phyloP scores from a whole-genome alignment of 2,329 filamentous ascomycete species.

The Cercospora zeae-maydis region DNA sequence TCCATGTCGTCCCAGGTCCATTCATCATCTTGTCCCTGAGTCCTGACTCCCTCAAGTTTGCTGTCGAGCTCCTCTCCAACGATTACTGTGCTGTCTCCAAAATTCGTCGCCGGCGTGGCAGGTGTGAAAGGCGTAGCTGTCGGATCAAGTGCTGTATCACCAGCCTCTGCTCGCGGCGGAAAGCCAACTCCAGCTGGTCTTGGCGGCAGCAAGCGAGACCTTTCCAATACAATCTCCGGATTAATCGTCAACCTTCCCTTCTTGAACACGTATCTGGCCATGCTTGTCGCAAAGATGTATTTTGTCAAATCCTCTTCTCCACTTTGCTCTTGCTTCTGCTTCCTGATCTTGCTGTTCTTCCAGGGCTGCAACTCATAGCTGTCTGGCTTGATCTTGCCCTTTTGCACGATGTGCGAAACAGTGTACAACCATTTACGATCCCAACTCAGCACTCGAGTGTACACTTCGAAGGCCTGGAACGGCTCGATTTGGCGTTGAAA shows the following conservation, averaged over 20 bases:
- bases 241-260: constrained; percentile 71
- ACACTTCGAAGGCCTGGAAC: constrained; percentile 47
- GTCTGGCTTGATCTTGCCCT: constrained; percentile 42
- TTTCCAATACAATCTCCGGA: constrained; percentile 69
- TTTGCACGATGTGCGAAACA: constrained; percentile 47
- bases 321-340: constrained; percentile 28
- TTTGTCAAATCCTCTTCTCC: constrained; percentile 40
- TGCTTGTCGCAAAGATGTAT: constrained; percentile 48
- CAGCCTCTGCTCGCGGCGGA: constrained; percentile 30
- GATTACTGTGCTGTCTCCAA: constrained; percentile 24
- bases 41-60: constrained; percentile 25
- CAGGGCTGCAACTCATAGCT: constrained; percentile 48
- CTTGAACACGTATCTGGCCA: constrained; percentile 52
- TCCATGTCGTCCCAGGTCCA: constrained; percentile 63
- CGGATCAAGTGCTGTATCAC: constrained; percentile 10
- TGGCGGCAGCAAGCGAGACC: constrained; percentile 69
- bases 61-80: constrained; percentile 29
- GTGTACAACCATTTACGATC: constrained; percentile 52
- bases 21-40: constrained; percentile 36
- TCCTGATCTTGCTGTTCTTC: constrained; percentile 33
- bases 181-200: constrained; percentile 57
- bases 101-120: constrained; percentile 27
- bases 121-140: constrained; percentile 26
- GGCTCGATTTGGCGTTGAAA: constrained; percentile 49
- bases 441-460: constrained; percentile 48